Percentiles rank a stretch among this genome's conserved stretches.
Conservation (phyloP, 1,139 yeast species). For the Debaryomyces subglobosus region DNA sequence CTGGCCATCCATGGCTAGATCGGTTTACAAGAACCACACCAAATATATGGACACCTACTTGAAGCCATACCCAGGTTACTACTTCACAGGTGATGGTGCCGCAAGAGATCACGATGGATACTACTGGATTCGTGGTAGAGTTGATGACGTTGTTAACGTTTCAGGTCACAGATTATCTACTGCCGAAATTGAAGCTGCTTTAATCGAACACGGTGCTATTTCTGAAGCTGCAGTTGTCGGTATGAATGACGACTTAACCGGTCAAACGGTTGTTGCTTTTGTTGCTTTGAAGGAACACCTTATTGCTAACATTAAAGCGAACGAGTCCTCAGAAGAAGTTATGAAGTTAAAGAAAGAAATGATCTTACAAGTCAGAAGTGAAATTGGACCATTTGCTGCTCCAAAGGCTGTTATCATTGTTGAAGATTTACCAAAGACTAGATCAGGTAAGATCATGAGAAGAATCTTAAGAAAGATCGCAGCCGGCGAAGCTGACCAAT, state of each 20-base stretch:
- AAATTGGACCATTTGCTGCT: conserved; percentile 98
- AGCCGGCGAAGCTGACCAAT: conserved; percentile 85
- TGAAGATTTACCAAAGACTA: conserved; percentile 92
- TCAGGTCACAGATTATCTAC: conserved; percentile 97
- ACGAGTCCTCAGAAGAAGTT: conserved; percentile 52
- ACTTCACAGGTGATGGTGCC: conserved; percentile 99
- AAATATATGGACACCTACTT: conserved; percentile 92
- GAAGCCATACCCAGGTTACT: conserved; percentile 94
- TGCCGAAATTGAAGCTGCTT: conserved; percentile 94
- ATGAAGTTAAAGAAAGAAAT: conserved; percentile 78
- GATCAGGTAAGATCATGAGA: conserved; percentile 99
- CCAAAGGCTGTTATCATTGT: conserved; percentile 91
- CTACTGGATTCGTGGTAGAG: conserved; percentile 98
- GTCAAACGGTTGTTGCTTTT: conserved; percentile 95
- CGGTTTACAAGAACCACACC: conserved; percentile 89
- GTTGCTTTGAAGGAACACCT: conserved; percentile 76
- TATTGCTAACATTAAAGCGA: conserved; percentile 40
- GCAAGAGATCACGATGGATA: conserved; percentile 97
- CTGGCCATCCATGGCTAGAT: conserved; percentile 99
- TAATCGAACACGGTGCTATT: conserved; percentile 76
- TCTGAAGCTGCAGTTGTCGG: conserved; percentile 97
- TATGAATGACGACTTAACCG: conserved; percentile 90
- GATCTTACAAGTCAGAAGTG: conserved; percentile 84
- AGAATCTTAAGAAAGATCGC: conserved; percentile 93
- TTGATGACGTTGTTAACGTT: conserved; percentile 97